A percentile compares a stretch with the other conserved stretches of the same genome.
phyloP scores from a whole-genome alignment of 768 basidiomycete genomes.

The Daedaleopsis nitida region DNA sequence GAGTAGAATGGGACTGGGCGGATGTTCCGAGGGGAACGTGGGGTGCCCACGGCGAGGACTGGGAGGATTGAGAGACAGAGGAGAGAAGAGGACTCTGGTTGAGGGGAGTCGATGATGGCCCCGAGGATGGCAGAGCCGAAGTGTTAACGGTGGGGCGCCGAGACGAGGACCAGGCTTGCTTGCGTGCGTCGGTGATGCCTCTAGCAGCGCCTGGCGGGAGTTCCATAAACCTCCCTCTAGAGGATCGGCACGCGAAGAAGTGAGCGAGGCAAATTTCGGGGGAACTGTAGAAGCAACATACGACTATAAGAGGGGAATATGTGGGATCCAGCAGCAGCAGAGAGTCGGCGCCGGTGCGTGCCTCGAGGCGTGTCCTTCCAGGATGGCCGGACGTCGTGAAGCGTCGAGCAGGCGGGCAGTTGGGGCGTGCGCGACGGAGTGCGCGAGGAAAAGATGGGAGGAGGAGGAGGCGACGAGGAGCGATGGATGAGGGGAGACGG shows the following conservation, averaged over 20 bases:
- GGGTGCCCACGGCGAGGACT: constrained; percentile 36
- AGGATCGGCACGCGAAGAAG: background rate
- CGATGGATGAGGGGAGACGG: constrained; percentile 22
- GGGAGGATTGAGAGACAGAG: constrained; percentile 37
- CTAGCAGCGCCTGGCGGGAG: constrained; percentile 34
- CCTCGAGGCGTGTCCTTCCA: constrained; percentile 11
- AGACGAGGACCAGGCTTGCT: constrained; percentile 34
- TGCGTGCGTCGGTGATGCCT: constrained; percentile 30
- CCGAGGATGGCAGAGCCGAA: constrained; percentile 28
- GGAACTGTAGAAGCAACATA: constrained; percentile 13
- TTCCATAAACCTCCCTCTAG: constrained; percentile 34
- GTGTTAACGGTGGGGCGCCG: constrained; percentile 42
- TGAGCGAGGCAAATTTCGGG: constrained; percentile 11
- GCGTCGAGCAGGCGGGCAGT: background rate
- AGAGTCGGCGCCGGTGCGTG: constrained; percentile 11
- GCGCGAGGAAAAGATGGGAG: constrained; percentile 6
- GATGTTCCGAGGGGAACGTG: constrained; percentile 28
- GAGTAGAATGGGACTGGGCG: constrained; percentile 18
- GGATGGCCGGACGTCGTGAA: background rate
- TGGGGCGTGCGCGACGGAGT: constrained; percentile 2
- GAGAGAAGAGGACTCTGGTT: constrained; percentile 34
- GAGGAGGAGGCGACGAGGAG: constrained; percentile 16
- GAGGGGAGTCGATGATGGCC: constrained; percentile 33
- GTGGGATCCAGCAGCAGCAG: background rate
- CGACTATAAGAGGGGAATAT: constrained; percentile 9